These are phyloP conservation scores for Colletotrichum sojae DNA, from an alignment of 2,329 filamentous ascomycete genomes.

Conservation along the genomic window DNA sequence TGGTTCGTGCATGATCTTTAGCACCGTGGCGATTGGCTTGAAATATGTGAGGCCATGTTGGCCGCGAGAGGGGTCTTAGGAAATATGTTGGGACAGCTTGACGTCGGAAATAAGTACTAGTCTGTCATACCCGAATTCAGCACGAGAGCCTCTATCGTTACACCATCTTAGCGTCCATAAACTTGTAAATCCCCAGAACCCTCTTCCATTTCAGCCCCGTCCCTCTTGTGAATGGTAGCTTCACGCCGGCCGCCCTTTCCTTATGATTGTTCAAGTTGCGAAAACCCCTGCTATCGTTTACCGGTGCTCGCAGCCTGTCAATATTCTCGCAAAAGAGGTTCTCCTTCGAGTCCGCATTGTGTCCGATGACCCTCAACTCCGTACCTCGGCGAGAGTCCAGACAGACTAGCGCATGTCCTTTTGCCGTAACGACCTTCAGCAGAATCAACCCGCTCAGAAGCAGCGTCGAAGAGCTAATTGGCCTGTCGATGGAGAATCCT, in stretches of 20 bases:
- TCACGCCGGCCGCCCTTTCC: not conserved
- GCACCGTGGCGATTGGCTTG: conserved; percentile 13
- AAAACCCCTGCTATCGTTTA: not conserved
- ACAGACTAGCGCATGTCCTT: conserved; percentile 13
- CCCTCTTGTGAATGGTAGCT: not conserved
- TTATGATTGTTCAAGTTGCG: no score
- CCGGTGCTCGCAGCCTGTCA: not conserved
- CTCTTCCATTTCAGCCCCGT: conserved; percentile 7
- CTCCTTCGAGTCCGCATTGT: conserved; percentile 1
- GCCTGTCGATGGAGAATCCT: conserved; percentile 46
- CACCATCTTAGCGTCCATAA: conserved; percentile 7
- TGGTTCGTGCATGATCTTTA: conserved; percentile 14
- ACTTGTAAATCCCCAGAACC: conserved; percentile 2
- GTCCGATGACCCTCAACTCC: conserved; percentile 3
- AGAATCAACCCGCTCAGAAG: conserved; percentile 10
- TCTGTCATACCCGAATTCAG: no score
- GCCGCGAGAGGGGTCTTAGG: not conserved
- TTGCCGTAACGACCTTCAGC: conserved; percentile 1
- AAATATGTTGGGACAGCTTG: no score
- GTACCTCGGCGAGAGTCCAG: conserved; percentile 12
- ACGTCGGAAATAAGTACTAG: no score
- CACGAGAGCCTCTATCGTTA: not conserved
- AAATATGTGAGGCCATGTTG: conserved; percentile 5
- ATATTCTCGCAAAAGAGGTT: not conserved
- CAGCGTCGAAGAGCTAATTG: conserved; percentile 40